Evolutionary conservation across 1,284 basidiomycete genomes (phyloP), one percentile per base, ranked within the genome.

Genomic region (Fistulinella cinereoalba): DNA sequence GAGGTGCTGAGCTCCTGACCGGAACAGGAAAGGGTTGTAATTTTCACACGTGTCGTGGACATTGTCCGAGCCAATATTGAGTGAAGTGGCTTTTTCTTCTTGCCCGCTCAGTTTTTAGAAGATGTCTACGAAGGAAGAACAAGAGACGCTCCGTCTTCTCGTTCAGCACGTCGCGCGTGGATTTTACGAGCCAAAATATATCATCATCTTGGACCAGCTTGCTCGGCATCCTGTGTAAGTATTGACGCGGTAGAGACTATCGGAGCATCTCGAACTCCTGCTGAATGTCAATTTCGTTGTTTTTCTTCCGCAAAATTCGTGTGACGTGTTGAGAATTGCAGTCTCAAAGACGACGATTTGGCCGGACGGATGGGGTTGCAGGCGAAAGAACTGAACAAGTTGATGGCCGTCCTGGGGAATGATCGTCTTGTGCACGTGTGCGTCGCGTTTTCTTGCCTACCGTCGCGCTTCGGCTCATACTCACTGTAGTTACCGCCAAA

Each of bases 181-280:
- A 28, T 98, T 99, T 71, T 99, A 98, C 73, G 93, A 97, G 66
- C 79, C 90, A 49, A 89, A 89, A 60, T 94, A 83, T 66, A 90
- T 88, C 55, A 88, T 98, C 53, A 83, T 97, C 46, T 74, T 98
- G 75, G 94, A 98, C 70, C 88, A 95, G 69, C 83, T 99, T 61
- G 83, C 92, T 53, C 83, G 87, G 55, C 85, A 93, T 70, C 83
- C 88, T 57, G 92, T 95, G 92, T 97, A 79, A 85, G 92, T 87
- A 71, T 67, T 50, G 44, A 53, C 57, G 57, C 44, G 56, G 59
- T 51, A 47, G 53, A 54, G 48, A 46, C 40, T n/a, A n/a, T 43
- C 47, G 43, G 47, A 51, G 41, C 41, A 28, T 42, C 32, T 42
- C 47, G 44, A 56, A 52, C 46, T 51, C 51, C 51, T 45, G 48